phyloP scores from a whole-genome alignment of 805 yeast species.

The Zygoascus bituminiphila region DNA sequence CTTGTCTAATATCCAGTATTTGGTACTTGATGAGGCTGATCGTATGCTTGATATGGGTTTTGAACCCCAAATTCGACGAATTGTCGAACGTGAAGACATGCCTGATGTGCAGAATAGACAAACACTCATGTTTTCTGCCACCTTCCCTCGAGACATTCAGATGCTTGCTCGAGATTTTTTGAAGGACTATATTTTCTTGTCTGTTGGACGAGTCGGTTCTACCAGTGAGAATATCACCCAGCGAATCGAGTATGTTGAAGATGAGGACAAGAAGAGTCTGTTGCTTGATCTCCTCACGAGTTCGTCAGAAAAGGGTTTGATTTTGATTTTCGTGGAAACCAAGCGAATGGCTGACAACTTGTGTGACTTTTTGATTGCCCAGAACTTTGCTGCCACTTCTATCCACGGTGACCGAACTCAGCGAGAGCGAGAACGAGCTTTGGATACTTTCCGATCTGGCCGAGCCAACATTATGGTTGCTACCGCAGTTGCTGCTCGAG shows the following conservation, averaged over 20 bases:
- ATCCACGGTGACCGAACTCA: constrained; percentile 99
- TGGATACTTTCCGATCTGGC: constrained; percentile 89
- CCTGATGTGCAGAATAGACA: constrained; percentile 86
- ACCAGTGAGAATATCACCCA: constrained; percentile 98
- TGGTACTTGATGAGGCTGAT: constrained; percentile 98
- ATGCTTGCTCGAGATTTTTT: constrained; percentile 95
- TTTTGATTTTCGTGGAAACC: constrained; percentile 94
- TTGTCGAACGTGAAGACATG: constrained; percentile 97
- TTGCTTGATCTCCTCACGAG: constrained; percentile 78
- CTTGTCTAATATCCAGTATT: constrained; percentile 78
- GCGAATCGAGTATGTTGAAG: constrained; percentile 85
- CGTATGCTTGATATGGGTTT: constrained; percentile 99
- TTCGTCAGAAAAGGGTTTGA: constrained; percentile 73
- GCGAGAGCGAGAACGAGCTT: constrained; percentile 94
- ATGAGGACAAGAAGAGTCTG: constrained; percentile 83
- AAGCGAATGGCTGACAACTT: constrained; percentile 97
- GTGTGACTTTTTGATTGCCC: constrained; percentile 82
- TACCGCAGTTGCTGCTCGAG: constrained; percentile 99
- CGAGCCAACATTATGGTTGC: constrained; percentile 92
- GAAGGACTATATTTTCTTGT: constrained; percentile 88
- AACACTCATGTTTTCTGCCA: constrained; percentile 97
- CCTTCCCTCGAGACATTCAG: constrained; percentile 98
- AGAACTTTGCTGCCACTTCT: constrained; percentile 93
- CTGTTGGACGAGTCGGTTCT: constrained; percentile 99
- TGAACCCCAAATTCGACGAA: constrained; percentile 98